These are phyloP conservation scores for Skeletonema potamos DNA, from an alignment of 108 stramenopile genomes.

Conservation along the genomic window DNA sequence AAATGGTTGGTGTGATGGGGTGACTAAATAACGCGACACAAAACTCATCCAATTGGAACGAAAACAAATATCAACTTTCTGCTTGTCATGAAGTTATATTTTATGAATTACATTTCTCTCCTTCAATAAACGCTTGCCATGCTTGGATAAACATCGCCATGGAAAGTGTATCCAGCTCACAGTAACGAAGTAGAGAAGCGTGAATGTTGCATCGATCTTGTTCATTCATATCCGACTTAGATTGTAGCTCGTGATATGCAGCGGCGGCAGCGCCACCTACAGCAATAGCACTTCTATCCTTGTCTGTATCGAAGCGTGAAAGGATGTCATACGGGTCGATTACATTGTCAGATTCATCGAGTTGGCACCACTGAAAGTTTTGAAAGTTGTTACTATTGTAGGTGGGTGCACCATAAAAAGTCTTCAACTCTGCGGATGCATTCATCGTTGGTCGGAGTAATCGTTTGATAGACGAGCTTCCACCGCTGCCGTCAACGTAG, in stretches of 20 bases:
- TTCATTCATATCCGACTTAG: conserved; percentile 10
- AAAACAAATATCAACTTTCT: too few relatives aligned
- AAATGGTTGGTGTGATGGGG: too few relatives aligned
- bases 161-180: conserved; percentile 57
- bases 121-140: conserved; percentile 42
- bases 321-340: conserved; percentile 49
- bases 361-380: conserved; percentile 54
- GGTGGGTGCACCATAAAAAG: conserved; percentile 34
- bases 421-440: conserved; percentile 27
- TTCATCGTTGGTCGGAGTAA: conserved; percentile 47
- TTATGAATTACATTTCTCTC: neutral
- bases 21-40: too few relatives aligned
- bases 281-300: conserved; percentile 18
- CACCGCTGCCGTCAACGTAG: conserved; percentile 55
- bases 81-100: neutral
- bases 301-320: conserved; percentile 17
- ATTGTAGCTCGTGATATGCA: conserved; percentile 41
- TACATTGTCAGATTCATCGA: conserved; percentile 12
- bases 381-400: conserved; percentile 50
- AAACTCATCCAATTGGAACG: too few relatives aligned
- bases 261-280: conserved; percentile 42
- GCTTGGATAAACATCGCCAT: conserved; percentile 63
- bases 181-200: conserved; percentile 50
- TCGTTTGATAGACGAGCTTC: conserved; percentile 52
- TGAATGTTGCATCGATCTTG: conserved; percentile 13